A percentile compares a stretch with the other conserved stretches of the same genome.
Evolutionary conservation across 208 protist genomes (phyloP).

Genomic region (Naegleria gruberi): DNA sequence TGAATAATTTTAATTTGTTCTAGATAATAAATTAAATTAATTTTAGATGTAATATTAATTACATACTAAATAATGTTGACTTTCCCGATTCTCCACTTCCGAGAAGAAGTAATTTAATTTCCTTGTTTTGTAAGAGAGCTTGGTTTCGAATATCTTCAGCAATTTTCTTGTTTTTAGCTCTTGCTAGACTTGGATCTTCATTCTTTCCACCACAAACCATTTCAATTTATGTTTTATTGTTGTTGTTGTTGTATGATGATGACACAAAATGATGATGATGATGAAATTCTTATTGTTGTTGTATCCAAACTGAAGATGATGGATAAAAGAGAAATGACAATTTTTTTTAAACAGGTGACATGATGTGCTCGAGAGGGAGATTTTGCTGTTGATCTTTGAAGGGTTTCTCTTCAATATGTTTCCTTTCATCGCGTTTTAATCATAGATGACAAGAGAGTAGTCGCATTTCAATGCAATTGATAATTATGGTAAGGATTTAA

Average conservation of each 20-base stretch:
- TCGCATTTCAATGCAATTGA: too few relatives aligned
- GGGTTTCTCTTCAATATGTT: too few relatives aligned
- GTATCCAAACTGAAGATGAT: not conserved
- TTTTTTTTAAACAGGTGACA: too few relatives aligned
- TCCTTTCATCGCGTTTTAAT: too few relatives aligned
- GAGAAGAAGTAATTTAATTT: conserved; percentile 35
- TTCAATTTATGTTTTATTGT: not conserved
- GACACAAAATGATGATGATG: not conserved
- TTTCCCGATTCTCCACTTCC: conserved; percentile 32
- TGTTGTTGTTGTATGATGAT: not conserved
- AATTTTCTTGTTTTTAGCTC: not conserved
- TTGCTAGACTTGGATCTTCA: not conserved
- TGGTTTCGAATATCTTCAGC: not conserved
- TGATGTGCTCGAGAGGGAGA: too few relatives aligned
- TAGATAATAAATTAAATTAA: not conserved
- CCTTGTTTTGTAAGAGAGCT: not conserved
- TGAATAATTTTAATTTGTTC: conserved; percentile 32
- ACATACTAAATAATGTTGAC: conserved; percentile 7
- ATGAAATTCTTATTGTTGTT: not conserved
- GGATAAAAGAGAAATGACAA: not conserved
- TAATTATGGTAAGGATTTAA: too few relatives aligned
- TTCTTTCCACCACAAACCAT: not conserved
- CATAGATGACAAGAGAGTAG: too few relatives aligned
- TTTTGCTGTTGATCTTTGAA: too few relatives aligned
- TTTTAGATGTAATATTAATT: not conserved